phyloP scores from a whole-genome alignment of 164 flowering plant species.

The Echeveria elegans region DNA sequence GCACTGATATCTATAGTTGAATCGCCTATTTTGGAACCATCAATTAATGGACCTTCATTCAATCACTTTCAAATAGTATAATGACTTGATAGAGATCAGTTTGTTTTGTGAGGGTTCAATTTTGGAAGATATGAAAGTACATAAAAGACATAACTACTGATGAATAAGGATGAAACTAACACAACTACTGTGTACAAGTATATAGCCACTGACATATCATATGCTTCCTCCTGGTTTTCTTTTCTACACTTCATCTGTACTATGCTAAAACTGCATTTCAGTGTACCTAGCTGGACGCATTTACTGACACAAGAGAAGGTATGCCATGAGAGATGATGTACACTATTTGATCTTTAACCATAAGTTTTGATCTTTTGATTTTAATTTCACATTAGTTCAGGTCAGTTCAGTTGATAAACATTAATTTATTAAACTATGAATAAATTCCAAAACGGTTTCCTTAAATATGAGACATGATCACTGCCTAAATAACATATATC shows the following conservation, averaged over 20 bases:
- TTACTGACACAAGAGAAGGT: not conserved
- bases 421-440: too few species aligned
- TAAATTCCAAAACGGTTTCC: too few species aligned
- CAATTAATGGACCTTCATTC: not conserved
- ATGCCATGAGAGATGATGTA: not conserved
- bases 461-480: too few species aligned
- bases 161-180: not conserved
- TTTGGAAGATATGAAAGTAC: constrained; percentile 6
- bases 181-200: too few species aligned
- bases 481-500: too few species aligned
- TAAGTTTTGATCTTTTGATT: too few species aligned
- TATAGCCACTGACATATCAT: not conserved
- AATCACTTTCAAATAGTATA: not conserved
- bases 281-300: not conserved
- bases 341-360: too few species aligned
- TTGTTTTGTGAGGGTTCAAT: not conserved
- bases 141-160: not conserved
- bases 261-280: too few species aligned
- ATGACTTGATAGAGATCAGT: not conserved
- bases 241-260: too few species aligned
- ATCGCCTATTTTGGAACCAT: not conserved
- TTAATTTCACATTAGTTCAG: too few species aligned
- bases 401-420: too few species aligned
- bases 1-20: not conserved
- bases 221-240: not conserved